These are phyloP conservation scores for Gracilariopsis chorda DNA, from an alignment of 23 red algal species.

Conservation along the genomic window DNA sequence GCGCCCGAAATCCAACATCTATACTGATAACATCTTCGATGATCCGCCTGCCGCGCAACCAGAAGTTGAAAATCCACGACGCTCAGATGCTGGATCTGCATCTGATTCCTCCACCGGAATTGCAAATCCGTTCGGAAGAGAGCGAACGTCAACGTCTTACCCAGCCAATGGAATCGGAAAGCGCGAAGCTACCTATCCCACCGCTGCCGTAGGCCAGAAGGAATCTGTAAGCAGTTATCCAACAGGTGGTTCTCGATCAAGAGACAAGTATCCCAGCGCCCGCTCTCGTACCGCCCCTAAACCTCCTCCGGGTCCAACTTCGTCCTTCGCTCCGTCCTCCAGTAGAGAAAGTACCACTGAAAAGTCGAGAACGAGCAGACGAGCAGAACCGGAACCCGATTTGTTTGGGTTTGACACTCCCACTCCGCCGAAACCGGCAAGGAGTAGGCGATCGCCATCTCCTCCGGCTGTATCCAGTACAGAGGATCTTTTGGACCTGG, in stretches of 20 bases:
- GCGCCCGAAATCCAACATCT: neutral
- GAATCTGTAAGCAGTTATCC: constrained; percentile 59
- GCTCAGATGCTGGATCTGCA: neutral
- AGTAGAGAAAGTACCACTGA: constrained; percentile 15
- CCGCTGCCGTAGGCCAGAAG: constrained; percentile 42
- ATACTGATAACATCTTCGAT: constrained; percentile 27
- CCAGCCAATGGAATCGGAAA: constrained; percentile 57
- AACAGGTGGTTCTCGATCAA: constrained; percentile 13
- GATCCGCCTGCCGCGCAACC: constrained; percentile 1
- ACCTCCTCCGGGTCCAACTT: neutral
- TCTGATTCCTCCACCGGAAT: neutral
- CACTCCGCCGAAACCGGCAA: neutral
- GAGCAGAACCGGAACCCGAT: constrained; percentile 1
- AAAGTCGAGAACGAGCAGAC: neutral
- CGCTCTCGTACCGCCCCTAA: neutral
- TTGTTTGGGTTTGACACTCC: constrained; percentile 30
- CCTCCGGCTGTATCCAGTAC: neutral
- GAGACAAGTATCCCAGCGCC: constrained; percentile 27
- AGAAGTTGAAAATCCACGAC: neutral
- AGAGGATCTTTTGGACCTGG: constrained; percentile 46
- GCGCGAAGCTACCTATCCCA: constrained; percentile 51
- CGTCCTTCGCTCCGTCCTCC: constrained; percentile 20
- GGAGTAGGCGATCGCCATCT: neutral
- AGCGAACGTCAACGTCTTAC: constrained; percentile 12
- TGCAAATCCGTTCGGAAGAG: constrained; percentile 16